Conservation (phyloP, 2,329 filamentous ascomycete species). For the Fusarium napiforme region DNA sequence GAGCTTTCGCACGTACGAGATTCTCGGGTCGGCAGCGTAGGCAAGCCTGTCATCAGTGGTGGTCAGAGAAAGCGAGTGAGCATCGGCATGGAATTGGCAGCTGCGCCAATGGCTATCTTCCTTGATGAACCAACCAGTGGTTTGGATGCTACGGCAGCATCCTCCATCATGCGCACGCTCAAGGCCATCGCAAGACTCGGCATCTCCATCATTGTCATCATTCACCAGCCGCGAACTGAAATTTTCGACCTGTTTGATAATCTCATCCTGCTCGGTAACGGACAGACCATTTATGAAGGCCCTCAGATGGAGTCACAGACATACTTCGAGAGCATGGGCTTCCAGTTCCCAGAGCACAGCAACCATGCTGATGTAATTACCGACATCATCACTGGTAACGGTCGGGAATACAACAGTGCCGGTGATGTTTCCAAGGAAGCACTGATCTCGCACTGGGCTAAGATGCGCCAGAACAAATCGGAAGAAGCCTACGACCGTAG, state of each 20-base stretch:
- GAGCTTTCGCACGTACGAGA: conserved; percentile 63
- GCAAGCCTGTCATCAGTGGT: conserved; percentile 64
- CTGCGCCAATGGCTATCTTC: conserved; percentile 66
- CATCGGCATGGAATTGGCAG: conserved; percentile 68
- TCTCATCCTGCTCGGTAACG: conserved; percentile 65
- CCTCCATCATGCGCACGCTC: conserved; percentile 65
- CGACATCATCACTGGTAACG: conserved; percentile 71
- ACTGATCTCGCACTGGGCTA: conserved; percentile 61
- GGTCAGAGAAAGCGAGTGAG: conserved; percentile 69
- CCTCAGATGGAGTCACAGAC: conserved; percentile 54
- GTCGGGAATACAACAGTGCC: conserved; percentile 58
- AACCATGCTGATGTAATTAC: conserved; percentile 69
- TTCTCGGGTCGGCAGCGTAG: conserved; percentile 62
- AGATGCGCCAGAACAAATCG: conserved; percentile 40
- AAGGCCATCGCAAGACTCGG: conserved; percentile 64
- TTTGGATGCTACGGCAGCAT: conserved; percentile 65
- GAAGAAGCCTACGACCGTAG: conserved; percentile 26
- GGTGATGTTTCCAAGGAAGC: conserved; percentile 60
- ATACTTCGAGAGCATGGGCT: conserved; percentile 66
- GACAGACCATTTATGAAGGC: conserved; percentile 66
- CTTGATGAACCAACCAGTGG: conserved; percentile 65
- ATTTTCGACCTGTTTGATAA: conserved; percentile 69
- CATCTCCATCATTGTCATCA: conserved; percentile 67
- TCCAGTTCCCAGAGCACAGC: conserved; percentile 58
- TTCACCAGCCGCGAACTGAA: conserved; percentile 69